Evolutionary conservation across 106 monocot genomes (phyloP), one percentile per base, ranked within the genome.

Genomic region (Dioscorea alata): DNA sequence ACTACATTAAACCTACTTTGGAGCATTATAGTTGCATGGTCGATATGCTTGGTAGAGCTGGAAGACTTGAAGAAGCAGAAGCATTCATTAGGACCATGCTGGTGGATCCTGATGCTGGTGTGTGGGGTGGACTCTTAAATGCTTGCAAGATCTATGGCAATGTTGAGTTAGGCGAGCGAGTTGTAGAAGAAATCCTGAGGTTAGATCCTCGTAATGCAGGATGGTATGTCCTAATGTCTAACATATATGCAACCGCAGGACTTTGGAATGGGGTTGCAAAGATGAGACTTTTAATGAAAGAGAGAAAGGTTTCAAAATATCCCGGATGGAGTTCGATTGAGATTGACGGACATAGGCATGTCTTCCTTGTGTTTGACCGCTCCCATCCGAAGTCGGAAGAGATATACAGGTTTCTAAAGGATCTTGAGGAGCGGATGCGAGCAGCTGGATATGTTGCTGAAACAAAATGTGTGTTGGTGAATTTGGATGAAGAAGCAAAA

Each of bases 41-140:
- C 56, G 83, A 83, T 65, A 71, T 83, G 83, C 83, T 82, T 71
- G 78, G 78, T 57, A 74, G 83, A 34, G 70, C 83, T 50, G 83
- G 83, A 13, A 74, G 61, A 71, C 58, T 83, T 6, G 33, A 63
- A 13, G 83, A 79, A 13, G 79, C 75, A 4, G 71, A 83, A 56
- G 64, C 64, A 32, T 68, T 83, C 33, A 60, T 83, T 54, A 74
- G 32, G 63, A 68, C 49, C 6, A 79, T 79, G 75, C 1, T 12
- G 4, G 23, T 79, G 12, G 53, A 75, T 34, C 79, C 79, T 49
- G 72, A 83, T 68, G 75, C 72, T 12, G 75, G 67, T 25, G 64
- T 75, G 19, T 75, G 79, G 74, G 71, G 79, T 51, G 49, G 78
- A 20, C 58, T 83, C 31, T 20, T 83, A 56, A 74, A 75, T 63